Conservation (phyloP, 2,329 filamentous ascomycete species). For the Zymoseptoria crescenta region DNA sequence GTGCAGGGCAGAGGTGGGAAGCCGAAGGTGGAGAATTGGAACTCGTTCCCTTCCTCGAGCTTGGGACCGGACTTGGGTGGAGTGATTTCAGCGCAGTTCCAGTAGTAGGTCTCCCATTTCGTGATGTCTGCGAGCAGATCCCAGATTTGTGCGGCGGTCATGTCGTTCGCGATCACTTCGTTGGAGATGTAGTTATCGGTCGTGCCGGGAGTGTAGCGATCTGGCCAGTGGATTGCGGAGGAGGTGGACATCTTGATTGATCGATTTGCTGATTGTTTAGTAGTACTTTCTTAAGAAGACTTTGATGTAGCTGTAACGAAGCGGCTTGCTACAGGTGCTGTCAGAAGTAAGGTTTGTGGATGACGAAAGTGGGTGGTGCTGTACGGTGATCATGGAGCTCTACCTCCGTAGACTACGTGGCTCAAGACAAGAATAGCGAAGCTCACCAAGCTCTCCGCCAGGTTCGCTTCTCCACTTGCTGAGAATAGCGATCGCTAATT, state of each 20-base stretch:
- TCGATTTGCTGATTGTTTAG: background rate
- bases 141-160: conserved; percentile 29
- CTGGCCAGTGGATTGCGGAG: conserved; percentile 29
- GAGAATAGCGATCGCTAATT: background rate
- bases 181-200: conserved; percentile 33
- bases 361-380: background rate
- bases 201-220: conserved; percentile 28
- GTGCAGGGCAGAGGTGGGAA: conserved; percentile 27
- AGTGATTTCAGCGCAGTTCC: conserved; percentile 26
- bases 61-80: conserved; percentile 20
- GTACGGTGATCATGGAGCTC: background rate
- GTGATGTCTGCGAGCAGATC: conserved; percentile 26
- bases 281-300: too few relatives aligned
- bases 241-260: background rate
- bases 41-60: conserved; percentile 24
- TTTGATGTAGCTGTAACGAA: background rate
- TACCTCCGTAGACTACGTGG: background rate
- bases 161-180: conserved; percentile 25
- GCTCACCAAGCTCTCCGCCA: background rate
- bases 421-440: background rate
- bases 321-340: background rate
- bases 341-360: background rate
- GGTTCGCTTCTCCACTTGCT: background rate
- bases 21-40: conserved; percentile 32
- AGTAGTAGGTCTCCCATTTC: conserved; percentile 31